A percentile compares a stretch with the other conserved stretches of the same genome.
These are phyloP conservation scores for Ceratocystis variospora DNA, from an alignment of 2,329 filamentous ascomycete species.

Conservation along the genomic window DNA sequence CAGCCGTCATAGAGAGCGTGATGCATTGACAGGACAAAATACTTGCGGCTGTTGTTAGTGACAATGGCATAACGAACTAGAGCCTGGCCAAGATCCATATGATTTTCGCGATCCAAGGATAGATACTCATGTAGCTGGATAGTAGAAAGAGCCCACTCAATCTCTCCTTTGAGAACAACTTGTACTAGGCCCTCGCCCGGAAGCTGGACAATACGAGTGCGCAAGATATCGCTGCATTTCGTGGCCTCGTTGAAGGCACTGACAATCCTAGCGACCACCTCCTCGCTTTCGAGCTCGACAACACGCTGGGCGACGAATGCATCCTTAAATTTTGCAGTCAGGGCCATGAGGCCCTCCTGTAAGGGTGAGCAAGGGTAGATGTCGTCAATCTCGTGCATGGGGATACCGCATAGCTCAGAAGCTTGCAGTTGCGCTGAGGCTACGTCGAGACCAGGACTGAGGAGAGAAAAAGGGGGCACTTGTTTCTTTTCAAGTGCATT, in stretches of 20 bases:
- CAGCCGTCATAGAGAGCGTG: slow-evolving; percentile 45
- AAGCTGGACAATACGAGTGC: slow-evolving; percentile 37
- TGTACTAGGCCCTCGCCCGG: slow-evolving; percentile 33
- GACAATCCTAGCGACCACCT: slow-evolving; percentile 28
- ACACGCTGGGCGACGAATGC: slow-evolving; percentile 41
- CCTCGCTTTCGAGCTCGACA: slow-evolving; percentile 28
- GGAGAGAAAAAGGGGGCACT: slow-evolving; percentile 30
- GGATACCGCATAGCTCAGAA: slow-evolving; percentile 30
- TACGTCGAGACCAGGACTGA: slow-evolving; percentile 22
- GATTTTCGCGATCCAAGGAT: slow-evolving; percentile 28
- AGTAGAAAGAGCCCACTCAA: slow-evolving; percentile 26
- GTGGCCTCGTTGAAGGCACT: slow-evolving; percentile 32
- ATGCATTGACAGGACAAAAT: slow-evolving; percentile 42
- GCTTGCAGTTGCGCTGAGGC: slow-evolving; percentile 30
- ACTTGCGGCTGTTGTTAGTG: slow-evolving; percentile 25
- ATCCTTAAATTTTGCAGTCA: slow-evolving; percentile 37
- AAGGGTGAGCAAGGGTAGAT: slow-evolving; percentile 41
- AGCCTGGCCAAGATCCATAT: slow-evolving; percentile 33
- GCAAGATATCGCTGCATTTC: slow-evolving; percentile 31
- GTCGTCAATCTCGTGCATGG: slow-evolving; percentile 31
- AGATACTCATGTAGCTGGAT: slow-evolving; percentile 31
- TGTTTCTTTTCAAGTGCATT: slow-evolving; percentile 22
- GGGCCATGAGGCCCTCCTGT: slow-evolving; percentile 41
- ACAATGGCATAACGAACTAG: slow-evolving; percentile 36
- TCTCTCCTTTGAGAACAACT: slow-evolving; percentile 32